Evolutionary conservation across 2,329 filamentous ascomycete species (phyloP), one percentile per base, ranked within the genome.

Genomic region (Ophiostoma novo-ulmi): DNA sequence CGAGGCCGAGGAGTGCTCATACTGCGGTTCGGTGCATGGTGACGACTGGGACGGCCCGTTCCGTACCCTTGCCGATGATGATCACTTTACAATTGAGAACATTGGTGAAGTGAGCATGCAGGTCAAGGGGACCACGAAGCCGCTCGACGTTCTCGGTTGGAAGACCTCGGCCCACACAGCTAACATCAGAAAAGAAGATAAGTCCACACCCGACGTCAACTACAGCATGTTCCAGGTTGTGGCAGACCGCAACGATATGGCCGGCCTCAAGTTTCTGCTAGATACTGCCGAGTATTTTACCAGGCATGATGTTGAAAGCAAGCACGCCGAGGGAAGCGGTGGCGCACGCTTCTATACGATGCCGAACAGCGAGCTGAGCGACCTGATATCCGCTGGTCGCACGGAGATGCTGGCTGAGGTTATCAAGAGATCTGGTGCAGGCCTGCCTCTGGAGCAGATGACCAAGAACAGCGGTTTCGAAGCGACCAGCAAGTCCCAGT

Each of bases 41-140:
- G 78, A 78, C 3, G 78, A 79, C 5, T 79, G 81, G 63, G 75
- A 75, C 7, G 80, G 80, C 7, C 82, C 87, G 58, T 80, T 82
- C 67, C 80, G 80, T 20, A 84, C 89, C 72, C 81, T 88, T 58
- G 80, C 92, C 38, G 85, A 90, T 74, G 85, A 89, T 74, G 86
- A 89, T 14, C 82, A 85, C 48, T 92, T 91, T 77, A 95, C 92
- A 0, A 85, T 94, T 69, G 90, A 95, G 20, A 88, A 92, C 74
- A 84, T 95, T 71, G 90, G 90, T 0, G 85, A 91, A 73, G 82
- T 91, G 4, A 87, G 86, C 0, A 88, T 85, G 76, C 84, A 89
- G 70, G 89, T 93, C 71, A 88, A 91, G 76, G 91, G 90, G 71
- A 79, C 82, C 13, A 68, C 20, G 4, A 68, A 41, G n/a, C 38